A percentile compares a stretch with the other conserved stretches of the same genome.
phyloP scores from a whole-genome alignment of 805 yeast species.

The Yarrowia sp. region DNA sequence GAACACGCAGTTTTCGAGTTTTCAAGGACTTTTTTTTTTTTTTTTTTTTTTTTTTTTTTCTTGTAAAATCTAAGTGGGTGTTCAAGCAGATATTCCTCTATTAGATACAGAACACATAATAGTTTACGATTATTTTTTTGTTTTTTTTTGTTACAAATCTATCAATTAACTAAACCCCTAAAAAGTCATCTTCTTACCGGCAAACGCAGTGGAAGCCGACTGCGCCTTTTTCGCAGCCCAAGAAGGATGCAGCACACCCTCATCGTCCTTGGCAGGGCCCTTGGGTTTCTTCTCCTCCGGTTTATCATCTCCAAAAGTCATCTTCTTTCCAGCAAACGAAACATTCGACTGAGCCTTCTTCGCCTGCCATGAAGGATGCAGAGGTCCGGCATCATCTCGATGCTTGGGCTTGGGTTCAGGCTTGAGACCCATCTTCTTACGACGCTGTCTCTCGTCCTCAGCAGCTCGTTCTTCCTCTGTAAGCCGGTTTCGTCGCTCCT shows the following conservation, averaged over 20 bases:
- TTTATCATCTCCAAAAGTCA: constrained; percentile 48
- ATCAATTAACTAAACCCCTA: background rate
- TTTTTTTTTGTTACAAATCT: too few relatives aligned
- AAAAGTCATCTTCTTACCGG: constrained; percentile 23
- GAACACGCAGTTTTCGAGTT: too few relatives aligned
- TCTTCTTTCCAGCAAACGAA: constrained; percentile 81
- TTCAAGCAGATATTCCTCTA: too few relatives aligned
- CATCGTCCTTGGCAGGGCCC: constrained; percentile 28
- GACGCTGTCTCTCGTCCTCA: background rate
- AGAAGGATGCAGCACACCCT: constrained; percentile 75
- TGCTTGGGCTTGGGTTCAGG: background rate
- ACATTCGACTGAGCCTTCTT: constrained; percentile 64
- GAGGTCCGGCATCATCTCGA: constrained; percentile 36
- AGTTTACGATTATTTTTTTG: too few relatives aligned
- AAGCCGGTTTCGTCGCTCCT: constrained; percentile 29
- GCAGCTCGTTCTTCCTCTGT: constrained; percentile 25
- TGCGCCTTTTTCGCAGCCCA: constrained; percentile 71
- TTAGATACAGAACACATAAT: too few relatives aligned
- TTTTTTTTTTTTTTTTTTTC: too few relatives aligned
- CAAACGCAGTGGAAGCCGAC: background rate
- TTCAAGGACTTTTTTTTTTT: too few relatives aligned
- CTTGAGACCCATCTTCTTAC: constrained; percentile 5
- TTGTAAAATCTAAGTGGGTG: too few relatives aligned
- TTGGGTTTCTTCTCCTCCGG: background rate
- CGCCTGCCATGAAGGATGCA: constrained; percentile 99